A percentile compares a stretch with the other conserved stretches of the same genome.
Evolutionary conservation across 148 eudicot species (phyloP).

Genomic region (Vaccinium corymbosum): DNA sequence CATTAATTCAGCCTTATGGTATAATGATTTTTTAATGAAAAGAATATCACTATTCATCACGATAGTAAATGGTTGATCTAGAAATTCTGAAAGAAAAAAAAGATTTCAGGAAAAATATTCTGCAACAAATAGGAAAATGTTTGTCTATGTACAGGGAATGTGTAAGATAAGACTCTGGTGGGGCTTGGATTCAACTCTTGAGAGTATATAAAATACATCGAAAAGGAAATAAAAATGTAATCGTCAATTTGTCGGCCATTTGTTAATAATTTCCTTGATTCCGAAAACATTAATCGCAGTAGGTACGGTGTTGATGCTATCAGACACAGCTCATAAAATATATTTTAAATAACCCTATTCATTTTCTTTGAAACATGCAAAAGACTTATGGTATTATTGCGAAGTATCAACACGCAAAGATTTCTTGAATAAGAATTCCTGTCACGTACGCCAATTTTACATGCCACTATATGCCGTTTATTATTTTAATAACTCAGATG

Average conservation of each 20-base stretch:
- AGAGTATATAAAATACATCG: neutral
- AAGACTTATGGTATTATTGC: neutral
- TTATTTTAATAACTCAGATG: neutral
- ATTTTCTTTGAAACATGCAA: conserved; percentile 1
- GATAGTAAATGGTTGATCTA: neutral
- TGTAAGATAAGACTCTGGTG: neutral
- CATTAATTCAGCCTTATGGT: neutral
- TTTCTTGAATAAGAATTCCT: neutral
- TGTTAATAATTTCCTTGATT: neutral
- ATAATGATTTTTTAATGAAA: neutral
- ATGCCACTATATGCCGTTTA: neutral
- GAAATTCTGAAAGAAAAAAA: neutral
- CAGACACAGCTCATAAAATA: neutral
- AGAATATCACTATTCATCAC: neutral
- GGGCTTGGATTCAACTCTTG: neutral
- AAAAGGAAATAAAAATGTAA: neutral
- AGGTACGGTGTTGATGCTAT: neutral
- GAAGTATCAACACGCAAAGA: neutral
- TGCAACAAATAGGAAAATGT: neutral
- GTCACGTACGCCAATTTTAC: neutral
- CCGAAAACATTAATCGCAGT: neutral
- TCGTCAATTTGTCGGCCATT: conserved; percentile 10
- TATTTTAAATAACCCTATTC: neutral
- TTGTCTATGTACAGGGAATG: too few relatives aligned
- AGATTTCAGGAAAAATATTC: neutral